Evolutionary conservation across 768 basidiomycete species (phyloP), one percentile per base, ranked within the genome.

Genomic region (Rhodosporidiobolus sp.): DNA sequence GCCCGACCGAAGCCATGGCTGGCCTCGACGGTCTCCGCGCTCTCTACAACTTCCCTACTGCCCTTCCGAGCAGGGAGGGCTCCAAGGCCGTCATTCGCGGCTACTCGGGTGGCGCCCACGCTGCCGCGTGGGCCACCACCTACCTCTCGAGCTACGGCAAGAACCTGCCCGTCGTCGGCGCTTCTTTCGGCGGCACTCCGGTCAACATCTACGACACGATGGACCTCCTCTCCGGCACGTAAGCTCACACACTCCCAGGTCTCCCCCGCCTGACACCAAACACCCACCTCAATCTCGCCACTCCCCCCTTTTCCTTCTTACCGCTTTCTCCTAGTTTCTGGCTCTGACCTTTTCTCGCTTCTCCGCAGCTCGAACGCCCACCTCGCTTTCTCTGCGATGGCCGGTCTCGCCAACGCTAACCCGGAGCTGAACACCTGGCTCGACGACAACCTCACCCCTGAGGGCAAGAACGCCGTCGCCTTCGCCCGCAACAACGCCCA

Each of bases 21-120:
- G 65, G 48, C 7, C 19, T 66, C 48, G 65, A 66, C 28, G 65
- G 65, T 5, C 49, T 66, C 20, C 56, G 65, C 26, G 65, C 65
- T 1, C 28, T 59, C 4, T n/a, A 59, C 22, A 58, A 48, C 34
- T 56, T 24, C 34, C 11, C 7, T 16, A 32, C 32, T 10, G 32
- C 22, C 12, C 30, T 56, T 46, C 49, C 61, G 0, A n/a, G 12
- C 12, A 7, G 32, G 9, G 45, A 48, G 2, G 46, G 48, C 34
- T 66, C 52, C 38, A 38, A 35, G 48, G 65, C 65, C 5, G 65
- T 59, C 19, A 49, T 66, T 26, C 30, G 26, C 7, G 65, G 65
- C n/a, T 66, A 66, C 57, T 38, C 34, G 6, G 65, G 65, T 24
- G 65, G 65, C 2, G 65, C 32, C 1, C 65, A 66, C 16, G 65